Conservation (phyloP, 805 yeast genomes). For the Candida methanosorbosa region DNA sequence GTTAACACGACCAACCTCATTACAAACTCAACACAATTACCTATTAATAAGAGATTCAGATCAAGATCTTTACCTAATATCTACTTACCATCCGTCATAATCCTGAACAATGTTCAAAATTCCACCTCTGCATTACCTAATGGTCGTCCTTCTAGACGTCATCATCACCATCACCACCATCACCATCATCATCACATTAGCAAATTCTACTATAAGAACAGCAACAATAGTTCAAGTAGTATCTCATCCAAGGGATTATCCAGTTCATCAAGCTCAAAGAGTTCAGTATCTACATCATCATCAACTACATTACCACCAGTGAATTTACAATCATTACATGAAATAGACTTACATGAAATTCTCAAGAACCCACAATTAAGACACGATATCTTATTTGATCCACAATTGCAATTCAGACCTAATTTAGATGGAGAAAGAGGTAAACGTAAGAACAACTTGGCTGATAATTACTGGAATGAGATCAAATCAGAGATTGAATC, state of each 20-base stretch:
- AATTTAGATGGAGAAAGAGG: conserved; percentile 90
- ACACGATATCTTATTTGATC: conserved; percentile 89
- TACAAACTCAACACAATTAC: conserved; percentile 3
- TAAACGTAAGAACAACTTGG: conserved; percentile 59
- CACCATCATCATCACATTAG: conserved; percentile 1
- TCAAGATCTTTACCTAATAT: conserved; percentile 28
- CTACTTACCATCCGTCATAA: conserved; percentile 16
- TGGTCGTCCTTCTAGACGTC: no score
- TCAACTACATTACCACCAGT: conserved; percentile 58
- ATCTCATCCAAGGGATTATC: neutral
- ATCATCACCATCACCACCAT: conserved; percentile 1
- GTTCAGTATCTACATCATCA: conserved; percentile 17
- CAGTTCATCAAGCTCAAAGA: no score
- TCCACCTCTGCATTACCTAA: neutral
- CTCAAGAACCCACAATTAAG: conserved; percentile 86
- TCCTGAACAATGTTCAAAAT: neutral
- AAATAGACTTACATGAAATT: conserved; percentile 82
- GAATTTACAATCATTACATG: conserved; percentile 70
- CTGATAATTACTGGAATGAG: conserved; percentile 80
- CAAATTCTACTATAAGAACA: conserved; percentile 1
- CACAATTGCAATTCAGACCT: conserved; percentile 85
- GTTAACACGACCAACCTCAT: neutral
- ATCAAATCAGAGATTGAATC: conserved; percentile 59
- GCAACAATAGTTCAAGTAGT: neutral
- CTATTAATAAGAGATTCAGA: conserved; percentile 19